These are phyloP conservation scores for Rubus idaeus DNA, from an alignment of 306 rosid genomes.

Conservation along the genomic window DNA sequence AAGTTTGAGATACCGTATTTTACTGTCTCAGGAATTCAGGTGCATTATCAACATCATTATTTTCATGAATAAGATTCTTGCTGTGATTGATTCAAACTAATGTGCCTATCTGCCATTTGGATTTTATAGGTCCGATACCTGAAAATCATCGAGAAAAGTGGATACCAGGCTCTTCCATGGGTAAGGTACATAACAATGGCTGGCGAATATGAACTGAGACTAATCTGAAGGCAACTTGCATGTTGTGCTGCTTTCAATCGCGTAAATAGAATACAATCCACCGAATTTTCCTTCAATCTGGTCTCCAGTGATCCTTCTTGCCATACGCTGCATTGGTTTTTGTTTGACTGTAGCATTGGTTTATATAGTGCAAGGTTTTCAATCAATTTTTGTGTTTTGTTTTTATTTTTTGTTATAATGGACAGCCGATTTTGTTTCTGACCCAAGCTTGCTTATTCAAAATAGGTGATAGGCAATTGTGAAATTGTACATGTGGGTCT, in stretches of 20 bases:
- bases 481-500: not conserved
- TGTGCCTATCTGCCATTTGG: not conserved
- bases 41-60: not conserved
- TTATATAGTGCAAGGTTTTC: slow-evolving; percentile 4
- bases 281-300: not conserved
- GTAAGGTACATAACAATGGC: slow-evolving; percentile 48
- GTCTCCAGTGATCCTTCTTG: not conserved
- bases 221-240: slow-evolving; percentile 21
- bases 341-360: slow-evolving; percentile 14
- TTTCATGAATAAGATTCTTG: not conserved
- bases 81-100: not conserved
- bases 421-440: slow-evolving; percentile 1
- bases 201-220: slow-evolving; percentile 40
- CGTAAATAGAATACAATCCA: slow-evolving; percentile 25
- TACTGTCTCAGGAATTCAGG: slow-evolving; percentile 88
- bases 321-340: not conserved
- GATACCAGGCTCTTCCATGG: slow-evolving; percentile 48
- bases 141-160: slow-evolving; percentile 70
- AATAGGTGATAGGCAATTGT: not conserved
- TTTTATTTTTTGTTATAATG: not conserved
- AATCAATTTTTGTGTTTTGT: slow-evolving; percentile 12
- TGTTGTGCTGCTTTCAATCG: slow-evolving; percentile 3
- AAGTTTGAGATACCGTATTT: slow-evolving; percentile 91
- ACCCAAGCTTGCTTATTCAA: not conserved
- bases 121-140: slow-evolving; percentile 62